Conservation (phyloP, 2,329 filamentous ascomycete species). For the Thyridium curvatum region DNA sequence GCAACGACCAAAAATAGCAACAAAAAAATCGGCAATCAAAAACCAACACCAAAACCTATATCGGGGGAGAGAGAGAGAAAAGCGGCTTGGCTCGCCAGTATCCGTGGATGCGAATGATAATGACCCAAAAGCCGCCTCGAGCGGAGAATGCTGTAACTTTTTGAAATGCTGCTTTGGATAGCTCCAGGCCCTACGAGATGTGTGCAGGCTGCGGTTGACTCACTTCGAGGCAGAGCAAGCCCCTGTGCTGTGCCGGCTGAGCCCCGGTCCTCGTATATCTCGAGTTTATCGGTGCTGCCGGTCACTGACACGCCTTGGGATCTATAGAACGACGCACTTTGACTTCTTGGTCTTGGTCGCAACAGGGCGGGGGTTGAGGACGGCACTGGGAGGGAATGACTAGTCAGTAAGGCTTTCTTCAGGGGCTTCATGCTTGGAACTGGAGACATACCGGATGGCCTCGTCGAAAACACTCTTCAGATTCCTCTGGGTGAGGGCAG, state of each 20-base stretch:
- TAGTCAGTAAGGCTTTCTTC: constrained; percentile 18
- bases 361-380: constrained; percentile 61
- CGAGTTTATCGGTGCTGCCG: too few species aligned
- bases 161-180: background rate
- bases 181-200: background rate
- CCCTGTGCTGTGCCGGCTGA: too few species aligned
- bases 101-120: constrained; percentile 10
- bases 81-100: constrained; percentile 5
- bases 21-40: constrained; percentile 10
- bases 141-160: too few species aligned
- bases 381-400: constrained; percentile 44
- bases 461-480: constrained; percentile 98
- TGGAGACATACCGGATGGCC: constrained; percentile 90
- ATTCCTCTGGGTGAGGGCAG: constrained; percentile 91
- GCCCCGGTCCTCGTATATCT: too few species aligned
- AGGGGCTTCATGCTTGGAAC: background rate
- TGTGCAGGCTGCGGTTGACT: too few species aligned
- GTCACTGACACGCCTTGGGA: too few species aligned
- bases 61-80: constrained; percentile 13
- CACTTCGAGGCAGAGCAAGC: too few species aligned
- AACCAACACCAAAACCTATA: constrained; percentile 12
- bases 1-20: constrained; percentile 10
- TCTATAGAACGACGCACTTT: constrained; percentile 65
- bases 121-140: background rate
- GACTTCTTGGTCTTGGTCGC: constrained; percentile 53